These are phyloP conservation scores for Hymenotorrendiella dingleyae DNA, from an alignment of 2,329 filamentous ascomycete genomes.

Conservation along the genomic window DNA sequence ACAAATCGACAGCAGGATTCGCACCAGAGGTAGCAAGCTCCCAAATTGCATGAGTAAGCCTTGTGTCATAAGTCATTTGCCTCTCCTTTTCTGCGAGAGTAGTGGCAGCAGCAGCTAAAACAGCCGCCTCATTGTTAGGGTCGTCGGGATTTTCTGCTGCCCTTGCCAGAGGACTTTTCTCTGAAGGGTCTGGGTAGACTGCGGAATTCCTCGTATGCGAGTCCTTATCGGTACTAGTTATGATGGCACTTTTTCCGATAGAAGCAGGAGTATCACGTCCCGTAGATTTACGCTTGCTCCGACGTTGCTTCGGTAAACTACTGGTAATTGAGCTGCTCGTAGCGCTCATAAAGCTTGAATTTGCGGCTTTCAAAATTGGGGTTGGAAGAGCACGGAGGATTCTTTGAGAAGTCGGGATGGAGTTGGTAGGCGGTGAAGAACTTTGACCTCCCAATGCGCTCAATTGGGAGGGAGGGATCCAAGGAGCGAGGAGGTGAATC, in stretches of 20 bases:
- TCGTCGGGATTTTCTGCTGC: constrained; percentile 25
- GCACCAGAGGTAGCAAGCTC: constrained; percentile 83
- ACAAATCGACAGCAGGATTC: constrained; percentile 87
- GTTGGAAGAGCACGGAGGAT: constrained; percentile 87
- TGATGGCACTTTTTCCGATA: constrained; percentile 33
- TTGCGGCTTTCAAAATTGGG: constrained; percentile 86
- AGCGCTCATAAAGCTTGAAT: constrained; percentile 89
- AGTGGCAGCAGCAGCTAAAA: constrained; percentile 47
- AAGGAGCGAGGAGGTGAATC: constrained; percentile 89
- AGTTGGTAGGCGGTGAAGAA: constrained; percentile 71
- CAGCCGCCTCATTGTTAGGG: constrained; percentile 28
- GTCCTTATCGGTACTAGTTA: constrained; percentile 29
- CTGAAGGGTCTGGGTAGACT: constrained; percentile 26
- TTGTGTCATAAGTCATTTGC: constrained; percentile 70
- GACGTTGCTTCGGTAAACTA: constrained; percentile 62
- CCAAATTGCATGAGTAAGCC: constrained; percentile 92
- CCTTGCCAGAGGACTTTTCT: constrained; percentile 21
- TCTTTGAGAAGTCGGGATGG: constrained; percentile 84
- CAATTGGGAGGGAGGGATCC: constrained; percentile 95
- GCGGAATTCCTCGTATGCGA: constrained; percentile 26
- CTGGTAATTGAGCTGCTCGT: constrained; percentile 82
- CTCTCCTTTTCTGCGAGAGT: constrained; percentile 65
- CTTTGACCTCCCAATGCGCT: constrained; percentile 68
- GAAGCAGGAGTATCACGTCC: constrained; percentile 33
- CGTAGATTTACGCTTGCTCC: constrained; percentile 53